Conservation (phyloP, 129 eudicot species). For the Smallanthus sonchifolius region DNA sequence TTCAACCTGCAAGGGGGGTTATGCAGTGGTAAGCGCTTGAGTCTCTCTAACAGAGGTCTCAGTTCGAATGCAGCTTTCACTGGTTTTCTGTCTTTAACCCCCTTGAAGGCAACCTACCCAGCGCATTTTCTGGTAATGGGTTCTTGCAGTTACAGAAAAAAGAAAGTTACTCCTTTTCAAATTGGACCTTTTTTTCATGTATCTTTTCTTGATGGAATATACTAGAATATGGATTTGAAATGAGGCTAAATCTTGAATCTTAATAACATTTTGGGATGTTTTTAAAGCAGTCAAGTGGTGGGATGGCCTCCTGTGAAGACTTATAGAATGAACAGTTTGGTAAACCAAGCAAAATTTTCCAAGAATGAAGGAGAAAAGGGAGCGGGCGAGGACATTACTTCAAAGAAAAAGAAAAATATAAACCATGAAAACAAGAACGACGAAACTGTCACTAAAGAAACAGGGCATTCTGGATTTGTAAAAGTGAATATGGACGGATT, state of each 20-base stretch:
- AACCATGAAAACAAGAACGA: constrained; percentile 36
- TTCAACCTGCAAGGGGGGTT: no score
- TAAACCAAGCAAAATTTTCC: constrained; percentile 69
- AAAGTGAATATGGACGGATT: constrained; percentile 96
- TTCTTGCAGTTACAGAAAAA: neutral
- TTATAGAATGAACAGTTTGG: constrained; percentile 91
- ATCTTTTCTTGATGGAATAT: neutral
- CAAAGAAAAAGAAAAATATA: constrained; percentile 47
- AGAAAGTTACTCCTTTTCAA: neutral
- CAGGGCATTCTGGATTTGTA: constrained; percentile 56
- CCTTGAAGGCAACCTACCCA: no score
- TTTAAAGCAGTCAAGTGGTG: constrained; percentile 77
- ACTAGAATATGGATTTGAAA: neutral
- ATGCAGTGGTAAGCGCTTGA: no score
- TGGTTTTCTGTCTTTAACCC: neutral
- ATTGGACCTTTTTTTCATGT: neutral
- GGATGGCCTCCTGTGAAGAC: constrained; percentile 99
- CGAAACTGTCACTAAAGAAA: constrained; percentile 35
- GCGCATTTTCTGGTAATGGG: no score
- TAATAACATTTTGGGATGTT: neutral
- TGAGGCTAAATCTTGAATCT: constrained; percentile 6
- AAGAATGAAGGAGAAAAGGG: constrained; percentile 55
- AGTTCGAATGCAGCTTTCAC: no score
- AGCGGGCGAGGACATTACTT: constrained; percentile 43
- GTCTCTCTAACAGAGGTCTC: no score